A percentile compares a stretch with the other conserved stretches of the same genome.
phyloP scores from a whole-genome alignment of 1,284 basidiomycete genomes.

The Mixia osmundae region DNA sequence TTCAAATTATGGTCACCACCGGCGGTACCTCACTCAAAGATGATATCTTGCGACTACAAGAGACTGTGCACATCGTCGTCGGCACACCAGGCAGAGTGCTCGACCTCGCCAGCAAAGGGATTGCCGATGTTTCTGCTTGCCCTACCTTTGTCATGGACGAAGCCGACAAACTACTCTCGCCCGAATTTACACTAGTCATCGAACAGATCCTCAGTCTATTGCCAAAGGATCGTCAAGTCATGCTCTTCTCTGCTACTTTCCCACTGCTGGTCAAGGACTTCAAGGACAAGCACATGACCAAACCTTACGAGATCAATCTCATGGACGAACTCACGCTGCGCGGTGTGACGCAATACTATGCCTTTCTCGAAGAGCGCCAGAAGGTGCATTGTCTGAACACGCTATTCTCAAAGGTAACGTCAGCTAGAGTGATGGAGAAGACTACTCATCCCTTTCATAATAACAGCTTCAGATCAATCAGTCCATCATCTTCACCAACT shows the following conservation, averaged over 20 bases:
- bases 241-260: constrained; percentile 98
- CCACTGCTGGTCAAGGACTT: constrained; percentile 98
- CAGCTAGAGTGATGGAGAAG: background rate
- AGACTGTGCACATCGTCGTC: constrained; percentile 83
- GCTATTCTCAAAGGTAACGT: constrained; percentile 66
- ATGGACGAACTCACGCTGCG: constrained; percentile 98
- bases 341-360: constrained; percentile 98
- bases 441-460: background rate
- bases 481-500: constrained; percentile 99
- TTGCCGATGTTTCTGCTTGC: constrained; percentile 84
- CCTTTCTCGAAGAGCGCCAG: constrained; percentile 94
- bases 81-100: constrained; percentile 92
- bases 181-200: constrained; percentile 96
- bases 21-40: constrained; percentile 95
- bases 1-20: constrained; percentile 98
- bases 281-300: constrained; percentile 95
- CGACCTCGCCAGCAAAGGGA: constrained; percentile 76
- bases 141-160: constrained; percentile 98
- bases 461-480: constrained; percentile 95
- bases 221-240: constrained; percentile 73
- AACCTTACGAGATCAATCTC: constrained; percentile 93
- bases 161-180: constrained; percentile 90
- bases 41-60: constrained; percentile 78
- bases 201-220: constrained; percentile 77
- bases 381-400: constrained; percentile 98